Conservation (phyloP, 306 rosid genomes). For the Rubus idaeus region DNA sequence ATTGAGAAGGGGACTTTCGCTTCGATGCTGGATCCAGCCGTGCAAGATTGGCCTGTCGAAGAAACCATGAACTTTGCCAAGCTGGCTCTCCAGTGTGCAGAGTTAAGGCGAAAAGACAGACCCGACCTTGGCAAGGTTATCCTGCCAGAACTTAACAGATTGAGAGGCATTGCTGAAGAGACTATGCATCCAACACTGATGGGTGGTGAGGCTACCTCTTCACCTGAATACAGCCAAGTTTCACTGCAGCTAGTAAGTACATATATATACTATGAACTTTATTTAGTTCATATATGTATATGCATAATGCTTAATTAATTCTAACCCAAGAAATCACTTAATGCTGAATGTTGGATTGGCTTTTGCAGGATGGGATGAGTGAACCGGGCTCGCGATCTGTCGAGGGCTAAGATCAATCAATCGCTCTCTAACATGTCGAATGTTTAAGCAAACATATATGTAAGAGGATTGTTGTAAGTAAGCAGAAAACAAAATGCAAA, state of each 20-base stretch:
- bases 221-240: conserved; percentile 43
- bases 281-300: too few species aligned
- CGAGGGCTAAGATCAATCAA: neutral
- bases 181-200: conserved; percentile 12
- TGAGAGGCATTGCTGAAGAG: conserved; percentile 60
- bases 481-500: neutral
- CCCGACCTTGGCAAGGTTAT: conserved; percentile 74
- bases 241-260: conserved; percentile 56
- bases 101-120: conserved; percentile 74
- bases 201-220: conserved; percentile 17
- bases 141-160: conserved; percentile 67
- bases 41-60: conserved; percentile 78
- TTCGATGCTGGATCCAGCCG: conserved; percentile 63
- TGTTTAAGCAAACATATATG: neutral
- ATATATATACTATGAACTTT: too few species aligned
- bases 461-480: neutral
- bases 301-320: neutral
- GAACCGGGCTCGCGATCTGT: conserved; percentile 3
- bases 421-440: neutral
- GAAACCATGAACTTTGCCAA: conserved; percentile 62
- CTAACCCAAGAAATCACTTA: neutral
- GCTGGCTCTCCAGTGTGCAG: conserved; percentile 68
- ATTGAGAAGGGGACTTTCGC: conserved; percentile 62
- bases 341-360: neutral
- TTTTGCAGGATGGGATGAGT: conserved; percentile 20